Conservation (phyloP, 306 rosid genomes). For the Begonia peltatifolia region DNA sequence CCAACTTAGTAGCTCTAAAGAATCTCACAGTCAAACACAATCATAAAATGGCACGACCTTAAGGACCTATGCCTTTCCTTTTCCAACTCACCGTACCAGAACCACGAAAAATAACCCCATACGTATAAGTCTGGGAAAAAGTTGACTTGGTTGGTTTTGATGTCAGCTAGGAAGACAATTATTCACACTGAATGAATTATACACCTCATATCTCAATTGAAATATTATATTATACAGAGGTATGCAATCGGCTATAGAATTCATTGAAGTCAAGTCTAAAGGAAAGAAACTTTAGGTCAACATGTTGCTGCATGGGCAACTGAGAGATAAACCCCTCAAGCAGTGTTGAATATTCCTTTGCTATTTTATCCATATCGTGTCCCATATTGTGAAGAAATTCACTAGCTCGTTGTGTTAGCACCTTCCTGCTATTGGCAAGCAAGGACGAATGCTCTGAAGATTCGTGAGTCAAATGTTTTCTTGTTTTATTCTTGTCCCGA, state of each 20-base stretch:
- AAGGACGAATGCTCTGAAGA: slow-evolving; percentile 54
- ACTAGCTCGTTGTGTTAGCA: slow-evolving; percentile 67
- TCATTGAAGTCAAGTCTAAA: slow-evolving; percentile 95
- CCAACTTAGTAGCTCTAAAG: too few relatives aligned
- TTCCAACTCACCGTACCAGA: too few relatives aligned
- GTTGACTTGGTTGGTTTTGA: too few relatives aligned
- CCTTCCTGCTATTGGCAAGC: slow-evolving; percentile 82
- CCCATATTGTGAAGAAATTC: slow-evolving; percentile 70
- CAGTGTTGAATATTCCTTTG: slow-evolving; percentile 71
- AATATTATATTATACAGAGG: slow-evolving; percentile 4
- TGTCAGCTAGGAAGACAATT: too few relatives aligned
- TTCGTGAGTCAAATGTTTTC: slow-evolving; percentile 24
- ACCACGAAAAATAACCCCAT: too few relatives aligned
- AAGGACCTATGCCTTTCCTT: too few relatives aligned
- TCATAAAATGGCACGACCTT: too few relatives aligned
- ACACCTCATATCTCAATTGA: too few relatives aligned
- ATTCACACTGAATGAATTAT: too few relatives aligned
- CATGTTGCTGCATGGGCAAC: slow-evolving; percentile 91
- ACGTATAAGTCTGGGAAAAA: too few relatives aligned
- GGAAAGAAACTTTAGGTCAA: slow-evolving; percentile 86
- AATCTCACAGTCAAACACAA: too few relatives aligned
- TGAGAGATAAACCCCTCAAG: slow-evolving; percentile 84
- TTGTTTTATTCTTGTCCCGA: slow-evolving; percentile 43
- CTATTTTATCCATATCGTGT: slow-evolving; percentile 64
- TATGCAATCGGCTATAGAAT: slow-evolving; percentile 56